Base-by-base conservation (phyloP, 768 basidiomycete species). In the Sporobolomyces phaffii region DNA sequence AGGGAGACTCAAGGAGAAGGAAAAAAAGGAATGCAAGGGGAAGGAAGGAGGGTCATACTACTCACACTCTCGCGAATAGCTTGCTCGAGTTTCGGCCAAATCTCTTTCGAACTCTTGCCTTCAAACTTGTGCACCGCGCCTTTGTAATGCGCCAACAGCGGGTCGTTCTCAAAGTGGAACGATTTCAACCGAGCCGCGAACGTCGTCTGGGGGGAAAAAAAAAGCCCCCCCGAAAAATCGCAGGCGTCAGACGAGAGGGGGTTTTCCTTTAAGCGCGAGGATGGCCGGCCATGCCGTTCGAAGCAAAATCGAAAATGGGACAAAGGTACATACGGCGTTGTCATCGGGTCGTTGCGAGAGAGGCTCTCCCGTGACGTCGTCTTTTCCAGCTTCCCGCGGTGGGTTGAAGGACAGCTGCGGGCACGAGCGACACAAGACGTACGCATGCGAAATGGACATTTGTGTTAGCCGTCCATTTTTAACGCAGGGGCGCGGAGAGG, bases 341-440 rank as follows among this genome's bases (percentile, higher is more conserved):
- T 94, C 91, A 74, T 94, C 91, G 20, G 89, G 87, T 31, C 91
- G 83, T 73, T 87, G 88, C n/a, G 82, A 85, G n/a, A 94, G 81
- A 8, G 86, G 85, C 75, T 94, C 91, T 29, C 90, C 90, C 1
- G 91, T 93, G 60, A 84, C 79, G 74, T 96, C 90, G 78, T 96
- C 91, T 56, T 83, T 80, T 1, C 92, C 90, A 8, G 85, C 81
- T 2, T 87, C 83, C 72, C 85, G 85, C 20, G 91, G 92, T 18
- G 82, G 85, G 77, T 91, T 94, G 78, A 90, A 94, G 17, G 49
- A 11, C 86, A 86, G 53, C 69, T 72, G 60, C 26, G 52, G 0
- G 24, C 22, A 15, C 38, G 9, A 44, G 34, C n/a, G n/a, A n/a
- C n/a, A n/a, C n/a, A n/a, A n/a, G n/a, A n/a, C n/a, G n/a, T n/a